A percentile compares a stretch with the other conserved stretches of the same genome.
Evolutionary conservation across 495 filamentous ascomycete species (phyloP).

Genomic region (Tuber calosporum): DNA sequence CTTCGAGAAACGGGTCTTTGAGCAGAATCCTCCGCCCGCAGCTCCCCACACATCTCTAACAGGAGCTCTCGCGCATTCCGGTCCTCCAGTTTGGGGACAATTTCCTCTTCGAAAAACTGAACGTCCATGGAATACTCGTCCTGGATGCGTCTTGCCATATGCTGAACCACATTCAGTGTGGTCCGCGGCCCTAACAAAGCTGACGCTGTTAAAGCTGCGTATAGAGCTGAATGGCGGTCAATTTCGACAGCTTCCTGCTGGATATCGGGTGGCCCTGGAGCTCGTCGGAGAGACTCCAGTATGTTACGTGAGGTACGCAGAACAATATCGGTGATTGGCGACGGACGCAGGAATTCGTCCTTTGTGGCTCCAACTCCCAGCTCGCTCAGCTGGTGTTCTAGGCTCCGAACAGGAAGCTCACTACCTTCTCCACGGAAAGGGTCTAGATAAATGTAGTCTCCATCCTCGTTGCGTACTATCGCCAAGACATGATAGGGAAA

Average conservation of each 20-base stretch:
- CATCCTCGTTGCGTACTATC: conserved; percentile 47
- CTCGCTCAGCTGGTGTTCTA: conserved; percentile 55
- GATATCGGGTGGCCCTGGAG: conserved; percentile 41
- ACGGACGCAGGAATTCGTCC: conserved; percentile 55
- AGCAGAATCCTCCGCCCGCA: conserved; percentile 56
- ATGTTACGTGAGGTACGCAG: conserved; percentile 77
- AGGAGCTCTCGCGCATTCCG: conserved; percentile 40
- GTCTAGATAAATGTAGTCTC: conserved; percentile 56
- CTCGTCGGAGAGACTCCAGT: conserved; percentile 42
- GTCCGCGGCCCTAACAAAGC: conserved; percentile 28
- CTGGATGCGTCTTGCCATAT: conserved; percentile 29
- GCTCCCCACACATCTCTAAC: conserved; percentile 44
- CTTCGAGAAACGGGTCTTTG: conserved; percentile 52
- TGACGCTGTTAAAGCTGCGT: conserved; percentile 34
- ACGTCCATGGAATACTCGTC: conserved; percentile 45
- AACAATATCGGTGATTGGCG: conserved; percentile 58
- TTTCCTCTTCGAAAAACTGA: conserved; percentile 36
- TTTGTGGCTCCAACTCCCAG: conserved; percentile 54
- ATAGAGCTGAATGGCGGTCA: conserved; percentile 30
- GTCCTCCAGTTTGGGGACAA: conserved; percentile 18
- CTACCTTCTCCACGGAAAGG: conserved; percentile 60
- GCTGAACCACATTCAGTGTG: conserved; percentile 18
- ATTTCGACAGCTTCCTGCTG: conserved; percentile 44
- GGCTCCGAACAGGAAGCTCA: conserved; percentile 55
- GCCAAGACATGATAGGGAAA: conserved; percentile 63